Base-by-base conservation (phyloP, 805 yeast genomes). In the Candida parachauliodes region DNA sequence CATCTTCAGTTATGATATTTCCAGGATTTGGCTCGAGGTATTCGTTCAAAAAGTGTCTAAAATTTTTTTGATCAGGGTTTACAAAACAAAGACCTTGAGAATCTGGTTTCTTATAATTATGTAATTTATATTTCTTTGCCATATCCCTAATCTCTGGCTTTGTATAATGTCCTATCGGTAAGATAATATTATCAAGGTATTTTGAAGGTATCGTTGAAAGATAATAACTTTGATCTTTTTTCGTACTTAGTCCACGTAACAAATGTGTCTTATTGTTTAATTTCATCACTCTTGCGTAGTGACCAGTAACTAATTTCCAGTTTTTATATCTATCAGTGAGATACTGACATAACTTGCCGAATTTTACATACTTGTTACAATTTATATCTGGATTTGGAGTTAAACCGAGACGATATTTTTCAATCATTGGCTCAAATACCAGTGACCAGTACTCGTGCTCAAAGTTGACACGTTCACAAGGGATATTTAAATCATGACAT, bases 21-120 rank as follows among this genome's bases (percentile, higher is more conserved):
- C 98, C 98, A 1, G 88, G 88, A 5, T 69, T 68, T 1, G 83
- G 81, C 9, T 70, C 74, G 3, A 91, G 67, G 51, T 83, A 93
- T 46, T 88, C 91, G 41, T 72, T 68, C 20, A 91, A 60, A 50
- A 93, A 93, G 37, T 77, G 74, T 16, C 79, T 67, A 55, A 89
- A 88, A 38, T 77, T 75, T 5, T 77, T 77, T 34, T 71, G 74
- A 26, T 61, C 68, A 41, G 76, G 83, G 26, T 77, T 73, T 7
- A 93, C 96, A 67, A 93, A 93, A 55, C 98, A 93, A 8, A 93
- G 69, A 0, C 98, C 98, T 54, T 86, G 95, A 1, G 97, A 88
- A 54, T 93, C 98, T 0, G 88, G 93, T 50, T 88, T 88, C n/a
- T 63, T 54, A 1, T 89, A 88, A 1, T 83, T 79, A 1, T 77